Percentiles rank a stretch among this genome's conserved stretches.
phyloP scores from a whole-genome alignment of 345 rosid species.

The Corchorus capsularis region DNA sequence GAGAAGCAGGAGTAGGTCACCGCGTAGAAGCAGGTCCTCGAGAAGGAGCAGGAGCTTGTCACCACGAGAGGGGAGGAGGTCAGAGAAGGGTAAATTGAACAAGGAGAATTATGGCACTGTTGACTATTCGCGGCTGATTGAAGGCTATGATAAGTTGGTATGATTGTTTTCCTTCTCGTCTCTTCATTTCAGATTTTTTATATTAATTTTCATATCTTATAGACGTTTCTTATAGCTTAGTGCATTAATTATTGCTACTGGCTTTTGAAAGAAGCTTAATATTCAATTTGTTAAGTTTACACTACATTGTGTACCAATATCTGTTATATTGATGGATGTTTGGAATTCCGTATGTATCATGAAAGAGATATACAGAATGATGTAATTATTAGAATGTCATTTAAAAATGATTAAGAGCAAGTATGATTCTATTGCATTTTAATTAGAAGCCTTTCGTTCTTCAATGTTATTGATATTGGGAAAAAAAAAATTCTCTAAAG shows the following conservation, averaged over 20 bases:
- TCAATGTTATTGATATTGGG: conserved; percentile 1
- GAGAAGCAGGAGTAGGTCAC: conserved; percentile 33
- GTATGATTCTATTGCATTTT: background rate
- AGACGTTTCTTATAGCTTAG: background rate
- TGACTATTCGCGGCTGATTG: conserved; percentile 63
- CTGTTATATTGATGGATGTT: background rate
- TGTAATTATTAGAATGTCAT: background rate
- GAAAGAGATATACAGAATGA: background rate
- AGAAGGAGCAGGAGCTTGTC: conserved; percentile 43
- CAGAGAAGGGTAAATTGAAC: conserved; percentile 45
- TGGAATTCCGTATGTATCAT: background rate
- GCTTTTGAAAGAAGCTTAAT: background rate
- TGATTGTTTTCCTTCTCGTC: background rate
- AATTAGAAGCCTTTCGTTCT: background rate
- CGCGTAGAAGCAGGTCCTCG: conserved; percentile 40
- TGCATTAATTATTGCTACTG: background rate
- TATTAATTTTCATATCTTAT: background rate
- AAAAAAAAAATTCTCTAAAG: too few species aligned
- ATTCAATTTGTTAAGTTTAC: too few species aligned
- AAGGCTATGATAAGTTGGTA: conserved; percentile 82
- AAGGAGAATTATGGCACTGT: conserved; percentile 32
- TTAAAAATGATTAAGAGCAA: background rate
- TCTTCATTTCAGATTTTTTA: background rate
- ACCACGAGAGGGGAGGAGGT: conserved; percentile 30
- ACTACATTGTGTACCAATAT: background rate